These are phyloP conservation scores for Citrus sinensis DNA, from an alignment of 345 rosid genomes.

Conservation along the genomic window DVS_A1.0 CM039161.1:5199001-5199500, in stretches of 20 bases:
- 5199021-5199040: neutral
- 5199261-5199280: constrained; percentile 41
- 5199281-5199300: constrained; percentile 62
- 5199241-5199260: constrained; percentile 45
- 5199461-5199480: constrained; percentile 17
- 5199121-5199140: constrained; percentile 26
- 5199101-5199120: constrained; percentile 33
- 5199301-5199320: constrained; percentile 65
- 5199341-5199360: constrained; percentile 23
- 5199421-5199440: constrained; percentile 19
- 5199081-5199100: constrained; percentile 25
- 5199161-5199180: constrained; percentile 63
- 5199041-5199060: constrained; percentile 19
- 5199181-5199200: constrained; percentile 53
- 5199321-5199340: constrained; percentile 51
- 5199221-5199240: constrained; percentile 57
- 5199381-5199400: constrained; percentile 11
- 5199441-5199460: neutral
- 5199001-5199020: neutral
- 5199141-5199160: constrained; percentile 52
- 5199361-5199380: constrained; percentile 30
- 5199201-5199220: constrained; percentile 61
- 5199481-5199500: constrained; percentile 31
- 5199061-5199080: constrained; percentile 28
- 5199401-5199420: constrained; percentile 20